These are phyloP conservation scores for Fusarium coicis DNA, from an alignment of 2,329 filamentous ascomycete genomes.

Conservation along the genomic window DNA sequence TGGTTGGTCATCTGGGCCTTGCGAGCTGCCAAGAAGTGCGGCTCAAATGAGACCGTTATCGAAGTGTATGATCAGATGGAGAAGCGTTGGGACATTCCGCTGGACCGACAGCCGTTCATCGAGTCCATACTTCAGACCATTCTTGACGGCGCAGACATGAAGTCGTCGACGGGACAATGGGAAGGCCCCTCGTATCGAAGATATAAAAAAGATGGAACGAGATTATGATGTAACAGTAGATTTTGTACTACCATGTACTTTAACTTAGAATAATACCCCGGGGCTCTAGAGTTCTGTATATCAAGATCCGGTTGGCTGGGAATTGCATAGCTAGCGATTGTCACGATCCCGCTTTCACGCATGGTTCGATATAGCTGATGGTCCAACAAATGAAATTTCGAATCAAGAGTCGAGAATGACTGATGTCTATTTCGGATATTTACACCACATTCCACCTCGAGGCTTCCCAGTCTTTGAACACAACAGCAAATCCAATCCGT, in stretches of 20 bases:
- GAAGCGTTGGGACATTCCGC: slow-evolving; percentile 58
- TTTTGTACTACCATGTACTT: slow-evolving; percentile 43
- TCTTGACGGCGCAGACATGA: slow-evolving; percentile 50
- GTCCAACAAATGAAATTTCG: slow-evolving; percentile 41
- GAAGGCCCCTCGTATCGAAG: slow-evolving; percentile 37
- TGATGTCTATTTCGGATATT: slow-evolving; percentile 50
- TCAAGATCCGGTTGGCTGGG: neutral
- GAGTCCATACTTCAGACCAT: slow-evolving; percentile 57
- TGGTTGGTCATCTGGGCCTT: slow-evolving; percentile 72
- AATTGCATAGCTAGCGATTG: neutral
- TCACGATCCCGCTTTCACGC: slow-evolving; percentile 1
- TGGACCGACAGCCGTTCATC: slow-evolving; percentile 58
- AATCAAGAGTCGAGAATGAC: slow-evolving; percentile 43
- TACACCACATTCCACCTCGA: slow-evolving; percentile 46
- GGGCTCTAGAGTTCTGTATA: slow-evolving; percentile 29
- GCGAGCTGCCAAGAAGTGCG: slow-evolving; percentile 71
- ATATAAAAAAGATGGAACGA: slow-evolving; percentile 44
- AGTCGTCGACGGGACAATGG: slow-evolving; percentile 41
- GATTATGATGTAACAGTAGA: slow-evolving; percentile 44
- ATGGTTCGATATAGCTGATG: neutral
- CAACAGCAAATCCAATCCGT: slow-evolving; percentile 23
- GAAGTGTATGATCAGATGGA: slow-evolving; percentile 64
- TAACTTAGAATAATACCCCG: slow-evolving; percentile 38
- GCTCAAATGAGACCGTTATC: slow-evolving; percentile 61
- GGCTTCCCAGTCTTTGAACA: slow-evolving; percentile 36